Conservation (phyloP, 2,329 filamentous ascomycete species). For the Pseudocercospora vitis region DNA sequence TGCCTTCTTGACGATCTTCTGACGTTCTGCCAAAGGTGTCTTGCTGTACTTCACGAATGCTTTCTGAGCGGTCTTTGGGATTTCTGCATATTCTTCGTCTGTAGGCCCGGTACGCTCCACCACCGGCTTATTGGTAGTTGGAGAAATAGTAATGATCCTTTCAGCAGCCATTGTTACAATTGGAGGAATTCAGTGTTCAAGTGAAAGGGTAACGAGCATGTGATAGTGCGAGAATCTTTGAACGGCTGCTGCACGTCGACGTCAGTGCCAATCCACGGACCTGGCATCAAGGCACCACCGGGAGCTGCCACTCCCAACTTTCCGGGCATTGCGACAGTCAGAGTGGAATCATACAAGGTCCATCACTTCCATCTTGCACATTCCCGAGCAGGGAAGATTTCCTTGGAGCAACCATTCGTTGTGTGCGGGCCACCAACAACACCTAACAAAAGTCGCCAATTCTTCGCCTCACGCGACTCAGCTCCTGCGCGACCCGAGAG, state of each 20-base stretch:
- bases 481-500: conserved; percentile 9
- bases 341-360: neutral
- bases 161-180: conserved; percentile 53
- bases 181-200: neutral
- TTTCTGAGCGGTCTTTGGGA: conserved; percentile 70
- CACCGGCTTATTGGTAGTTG: conserved; percentile 81
- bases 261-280: neutral
- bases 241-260: neutral
- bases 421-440: neutral
- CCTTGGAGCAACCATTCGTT: conserved; percentile 3
- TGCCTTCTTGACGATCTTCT: conserved; percentile 78
- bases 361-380: neutral
- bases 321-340: neutral
- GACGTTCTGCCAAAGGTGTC: conserved; percentile 71
- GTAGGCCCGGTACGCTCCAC: conserved; percentile 75
- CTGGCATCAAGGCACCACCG: neutral
- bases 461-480: neutral
- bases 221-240: conserved; percentile 7
- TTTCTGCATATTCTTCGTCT: conserved; percentile 64
- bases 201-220: neutral
- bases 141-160: conserved; percentile 77
- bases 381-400: neutral
- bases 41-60: conserved; percentile 77
- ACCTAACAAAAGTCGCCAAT: neutral
- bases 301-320: neutral